Evolutionary conservation across 2,329 filamentous ascomycete species (phyloP).

Genomic region (Leptographium wingfieldii): DNA sequence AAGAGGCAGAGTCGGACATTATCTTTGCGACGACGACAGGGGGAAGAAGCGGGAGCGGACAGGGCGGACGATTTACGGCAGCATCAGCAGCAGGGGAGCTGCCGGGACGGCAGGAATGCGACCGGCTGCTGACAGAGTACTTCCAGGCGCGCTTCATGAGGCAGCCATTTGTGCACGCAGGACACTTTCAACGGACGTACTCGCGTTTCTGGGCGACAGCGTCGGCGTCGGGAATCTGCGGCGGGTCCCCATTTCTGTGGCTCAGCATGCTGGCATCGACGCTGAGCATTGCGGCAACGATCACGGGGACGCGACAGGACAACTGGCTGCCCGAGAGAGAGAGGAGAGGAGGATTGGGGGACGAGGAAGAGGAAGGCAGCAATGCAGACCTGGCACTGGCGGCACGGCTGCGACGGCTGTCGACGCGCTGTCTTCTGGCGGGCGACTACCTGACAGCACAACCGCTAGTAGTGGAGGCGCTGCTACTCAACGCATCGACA

Average conservation of each 20-base stretch:
- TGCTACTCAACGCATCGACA: conserved; percentile 31
- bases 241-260: conserved; percentile 31
- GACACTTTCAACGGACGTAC: conserved; percentile 35
- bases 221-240: conserved; percentile 13
- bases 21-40: conserved; percentile 16
- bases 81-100: conserved; percentile 21
- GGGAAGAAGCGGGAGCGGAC: background rate
- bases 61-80: conserved; percentile 14
- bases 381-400: conserved; percentile 7
- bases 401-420: conserved; percentile 16
- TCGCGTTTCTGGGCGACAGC: conserved; percentile 29
- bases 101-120: conserved; percentile 23
- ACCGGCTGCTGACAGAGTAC: conserved; percentile 24
- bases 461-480: conserved; percentile 34
- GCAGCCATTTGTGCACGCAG: conserved; percentile 25
- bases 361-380: conserved; percentile 6
- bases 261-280: conserved; percentile 37
- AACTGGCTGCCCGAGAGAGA: conserved; percentile 11
- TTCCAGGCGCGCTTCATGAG: conserved; percentile 27
- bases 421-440: conserved; percentile 33
- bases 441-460: conserved; percentile 33
- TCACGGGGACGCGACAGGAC: conserved; percentile 16
- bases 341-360: conserved; percentile 2
- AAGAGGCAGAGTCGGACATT: conserved; percentile 19
- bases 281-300: conserved; percentile 24